Evolutionary conservation across 768 basidiomycete genomes (phyloP), one percentile per base, ranked within the genome.

Genomic region (Leucosporidium yakuticum): DNA sequence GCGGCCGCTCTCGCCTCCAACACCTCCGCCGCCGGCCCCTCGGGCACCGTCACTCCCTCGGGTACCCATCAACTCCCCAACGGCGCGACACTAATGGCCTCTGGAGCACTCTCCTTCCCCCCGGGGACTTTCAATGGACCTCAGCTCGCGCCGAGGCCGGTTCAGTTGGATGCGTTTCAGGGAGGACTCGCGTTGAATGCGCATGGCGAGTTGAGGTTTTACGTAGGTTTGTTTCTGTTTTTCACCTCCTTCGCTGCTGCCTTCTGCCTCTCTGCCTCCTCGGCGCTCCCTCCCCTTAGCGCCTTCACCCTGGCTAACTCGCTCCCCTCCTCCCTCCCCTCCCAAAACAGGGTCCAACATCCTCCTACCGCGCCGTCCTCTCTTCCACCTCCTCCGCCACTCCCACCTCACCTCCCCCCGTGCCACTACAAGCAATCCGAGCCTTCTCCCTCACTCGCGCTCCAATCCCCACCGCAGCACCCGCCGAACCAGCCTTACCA

Each of bases 361-460:
- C 39, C 29, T 64, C 55, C 2, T 71, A 68, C 44, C 70, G 70
- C 39, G 60, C 70, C 21, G 70, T 71, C n/a, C 63, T 71, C 49
- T 63, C 63, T 63, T 60, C 62, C 25, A 55, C 64, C 25, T 29
- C n/a, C 56, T 58, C 70, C 49, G 63, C 60, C 66, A 56, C 62
- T 23, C 55, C 62, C 7, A 32, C 14, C 56, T 58, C 70, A 4
- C 63, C 21, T 31, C 50, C 8, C 70, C 66, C 2, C 29, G 53
- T 60, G 59, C 12, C 15, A 19, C 39, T 50, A 14, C 47, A 57
- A 19, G 63, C 63, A 1, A 55, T 55, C 7, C 54, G 63, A 1
- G 39, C 63, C 44, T 64, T 55, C 47, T 64, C 63, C 6, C 55
- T 64, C 44, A 64, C 63, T 7, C 63, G 63, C 31, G 63, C 63